Evolutionary conservation across 495 filamentous ascomycete species (phyloP).

Genomic region (Hypoxylon crocopeplum): DNA sequence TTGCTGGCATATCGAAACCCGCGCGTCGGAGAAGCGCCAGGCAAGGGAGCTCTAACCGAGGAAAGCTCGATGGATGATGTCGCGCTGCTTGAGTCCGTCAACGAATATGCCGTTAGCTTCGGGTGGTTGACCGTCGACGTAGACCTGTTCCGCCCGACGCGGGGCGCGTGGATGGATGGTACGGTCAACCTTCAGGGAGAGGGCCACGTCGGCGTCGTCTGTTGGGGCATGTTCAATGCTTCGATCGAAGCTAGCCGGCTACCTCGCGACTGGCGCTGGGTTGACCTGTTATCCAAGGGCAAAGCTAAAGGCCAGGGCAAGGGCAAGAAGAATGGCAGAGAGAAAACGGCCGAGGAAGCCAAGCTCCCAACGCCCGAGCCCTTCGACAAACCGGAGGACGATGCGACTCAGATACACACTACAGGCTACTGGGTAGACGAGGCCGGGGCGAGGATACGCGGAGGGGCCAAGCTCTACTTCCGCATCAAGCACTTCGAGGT

Average conservation of each 20-base stretch:
- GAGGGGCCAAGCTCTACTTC: conserved; percentile 50
- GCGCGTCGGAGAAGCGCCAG: conserved; percentile 51
- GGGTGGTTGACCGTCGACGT: conserved; percentile 56
- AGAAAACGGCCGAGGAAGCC: conserved; percentile 27
- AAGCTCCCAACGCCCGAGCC: conserved; percentile 25
- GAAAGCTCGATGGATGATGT: conserved; percentile 40
- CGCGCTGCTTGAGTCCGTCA: conserved; percentile 46
- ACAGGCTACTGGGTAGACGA: conserved; percentile 58
- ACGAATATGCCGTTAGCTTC: conserved; percentile 55
- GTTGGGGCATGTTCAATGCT: conserved; percentile 58
- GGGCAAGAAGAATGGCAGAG: conserved; percentile 16
- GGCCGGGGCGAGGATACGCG: conserved; percentile 42
- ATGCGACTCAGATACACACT: conserved; percentile 51
- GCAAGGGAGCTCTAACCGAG: conserved; percentile 47
- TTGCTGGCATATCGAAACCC: conserved; percentile 55
- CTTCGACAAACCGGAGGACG: conserved; percentile 24
- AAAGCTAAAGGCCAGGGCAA: conserved; percentile 26
- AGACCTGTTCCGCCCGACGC: conserved; percentile 51
- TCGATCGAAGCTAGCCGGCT: conserved; percentile 56
- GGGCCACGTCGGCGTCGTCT: conserved; percentile 57
- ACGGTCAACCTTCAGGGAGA: conserved; percentile 55
- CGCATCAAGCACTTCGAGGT: conserved; percentile 59
- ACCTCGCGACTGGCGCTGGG: conserved; percentile 55
- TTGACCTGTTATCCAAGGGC: conserved; percentile 45
- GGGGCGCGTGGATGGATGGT: conserved; percentile 58